Conservation (phyloP, 169 alveolate species). For the Plasmodium gonderi region DNA sequence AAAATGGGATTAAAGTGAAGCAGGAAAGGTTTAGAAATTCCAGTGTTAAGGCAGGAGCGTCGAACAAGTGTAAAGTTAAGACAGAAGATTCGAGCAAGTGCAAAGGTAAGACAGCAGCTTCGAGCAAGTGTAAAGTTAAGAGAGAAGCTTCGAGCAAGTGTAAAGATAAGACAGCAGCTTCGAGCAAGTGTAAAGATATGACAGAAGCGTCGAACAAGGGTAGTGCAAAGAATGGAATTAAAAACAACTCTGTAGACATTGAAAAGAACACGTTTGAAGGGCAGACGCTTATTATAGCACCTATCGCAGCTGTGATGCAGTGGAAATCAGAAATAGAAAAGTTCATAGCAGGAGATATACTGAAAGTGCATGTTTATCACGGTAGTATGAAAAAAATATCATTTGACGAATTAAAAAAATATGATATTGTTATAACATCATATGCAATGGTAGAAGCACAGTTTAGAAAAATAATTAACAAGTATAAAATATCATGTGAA, state of each 20-base stretch:
- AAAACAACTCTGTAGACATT: not conserved
- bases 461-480: conserved; percentile 78
- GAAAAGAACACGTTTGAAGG: conserved; percentile 59
- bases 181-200: not conserved
- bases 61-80: not conserved
- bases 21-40: too few relatives aligned
- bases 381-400: conserved; percentile 81
- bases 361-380: conserved; percentile 82
- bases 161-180: not conserved
- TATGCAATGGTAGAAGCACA: conserved; percentile 84
- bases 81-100: not conserved
- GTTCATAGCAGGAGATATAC: conserved; percentile 77
- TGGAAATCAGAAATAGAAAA: conserved; percentile 86
- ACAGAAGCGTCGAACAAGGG: not conserved
- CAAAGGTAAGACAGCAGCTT: not conserved
- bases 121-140: not conserved
- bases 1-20: conserved; percentile 1
- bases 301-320: conserved; percentile 88
- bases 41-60: not conserved
- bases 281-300: conserved; percentile 83
- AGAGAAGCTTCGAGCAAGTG: not conserved
- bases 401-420: conserved; percentile 82
- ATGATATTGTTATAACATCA: conserved; percentile 87
- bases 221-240: not conserved
- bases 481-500: conserved; percentile 81